Evolutionary conservation across 2,329 filamentous ascomycete genomes (phyloP).

Genomic region (Aspergillus versicolor): DNA sequence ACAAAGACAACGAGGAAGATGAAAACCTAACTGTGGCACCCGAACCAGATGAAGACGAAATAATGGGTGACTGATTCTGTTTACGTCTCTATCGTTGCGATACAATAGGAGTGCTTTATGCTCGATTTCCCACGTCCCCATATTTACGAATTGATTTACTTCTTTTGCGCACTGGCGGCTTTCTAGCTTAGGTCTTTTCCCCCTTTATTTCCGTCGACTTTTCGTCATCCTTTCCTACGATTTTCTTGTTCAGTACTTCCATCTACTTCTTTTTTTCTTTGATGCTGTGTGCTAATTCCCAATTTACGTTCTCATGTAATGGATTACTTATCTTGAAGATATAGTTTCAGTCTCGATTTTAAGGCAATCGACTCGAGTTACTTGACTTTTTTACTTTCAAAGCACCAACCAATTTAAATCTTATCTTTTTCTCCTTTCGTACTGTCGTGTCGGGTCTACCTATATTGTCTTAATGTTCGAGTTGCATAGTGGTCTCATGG

Average conservation of each 20-base stretch:
- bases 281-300: neutral
- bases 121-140: neutral
- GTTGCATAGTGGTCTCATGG: neutral
- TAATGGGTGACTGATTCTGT: conserved; percentile 42
- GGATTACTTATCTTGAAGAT: neutral
- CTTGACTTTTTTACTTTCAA: neutral
- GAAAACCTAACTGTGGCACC: conserved; percentile 25
- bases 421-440: neutral
- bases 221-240: neutral
- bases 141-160: conserved; percentile 5
- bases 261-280: neutral
- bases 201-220: neutral
- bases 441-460: neutral
- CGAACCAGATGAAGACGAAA: conserved; percentile 40
- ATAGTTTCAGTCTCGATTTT: neutral
- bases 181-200: neutral
- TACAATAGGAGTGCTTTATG: neutral
- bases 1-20: conserved; percentile 38
- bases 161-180: conserved; percentile 7
- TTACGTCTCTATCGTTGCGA: neutral
- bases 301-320: neutral
- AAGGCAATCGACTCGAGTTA: neutral
- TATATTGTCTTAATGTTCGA: neutral
- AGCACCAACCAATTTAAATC: neutral
- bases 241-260: conserved; percentile 3